Evolutionary conservation across 192 early-diverging fungal species (phyloP).

Genomic region (Pilaira anomala): DNA sequence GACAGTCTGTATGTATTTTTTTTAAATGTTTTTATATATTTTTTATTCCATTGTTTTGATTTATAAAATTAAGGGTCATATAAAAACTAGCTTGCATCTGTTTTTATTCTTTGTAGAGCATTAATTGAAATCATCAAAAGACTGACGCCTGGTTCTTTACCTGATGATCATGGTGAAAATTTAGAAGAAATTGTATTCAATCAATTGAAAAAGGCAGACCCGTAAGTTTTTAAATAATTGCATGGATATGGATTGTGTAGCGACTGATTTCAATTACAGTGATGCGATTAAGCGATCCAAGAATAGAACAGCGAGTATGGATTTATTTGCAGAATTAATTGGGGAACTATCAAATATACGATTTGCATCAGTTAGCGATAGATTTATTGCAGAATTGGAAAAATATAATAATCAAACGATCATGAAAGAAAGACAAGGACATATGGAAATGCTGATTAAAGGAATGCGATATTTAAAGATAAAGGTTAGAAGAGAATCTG

Average conservation of each 20-base stretch:
- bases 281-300: conserved; percentile 65
- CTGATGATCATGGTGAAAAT: conserved; percentile 78
- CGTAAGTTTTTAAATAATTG: conserved; percentile 59
- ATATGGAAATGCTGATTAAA: conserved; percentile 82
- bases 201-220: conserved; percentile 82
- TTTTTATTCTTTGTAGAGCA: conserved; percentile 87
- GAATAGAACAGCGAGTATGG: conserved; percentile 84
- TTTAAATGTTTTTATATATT: conserved; percentile 1
- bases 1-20: conserved; percentile 51
- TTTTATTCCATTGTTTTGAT: conserved; percentile 1
- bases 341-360: conserved; percentile 85
- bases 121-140: conserved; percentile 81
- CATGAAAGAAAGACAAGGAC: conserved; percentile 66
- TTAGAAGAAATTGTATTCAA: conserved; percentile 93
- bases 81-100: conserved; percentile 52
- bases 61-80: conserved; percentile 5
- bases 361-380: conserved; percentile 91
- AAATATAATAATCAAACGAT: conserved; percentile 58
- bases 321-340: conserved; percentile 90
- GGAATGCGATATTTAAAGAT: conserved; percentile 89
- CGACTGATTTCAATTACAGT: conserved; percentile 31
- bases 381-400: conserved; percentile 88
- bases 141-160: conserved; percentile 66
- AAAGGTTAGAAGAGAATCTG: conserved; percentile 51
- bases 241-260: not conserved